Evolutionary conservation across 805 yeast species (phyloP).

Genomic region (Lipomyces orientalis): DNA sequence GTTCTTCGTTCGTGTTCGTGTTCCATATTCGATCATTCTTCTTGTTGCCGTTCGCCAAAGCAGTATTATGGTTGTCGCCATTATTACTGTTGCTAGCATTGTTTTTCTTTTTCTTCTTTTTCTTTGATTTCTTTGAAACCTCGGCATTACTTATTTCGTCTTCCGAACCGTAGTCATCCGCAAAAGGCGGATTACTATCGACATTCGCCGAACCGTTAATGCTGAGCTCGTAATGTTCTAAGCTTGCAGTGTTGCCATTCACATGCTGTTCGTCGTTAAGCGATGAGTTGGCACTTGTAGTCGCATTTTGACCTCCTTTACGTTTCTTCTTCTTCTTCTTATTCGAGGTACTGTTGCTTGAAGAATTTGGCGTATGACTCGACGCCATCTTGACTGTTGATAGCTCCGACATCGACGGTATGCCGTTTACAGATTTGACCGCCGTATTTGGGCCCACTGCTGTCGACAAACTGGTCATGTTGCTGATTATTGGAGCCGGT

Average conservation of each 20-base stretch:
- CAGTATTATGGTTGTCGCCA: neutral
- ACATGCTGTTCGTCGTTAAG: conserved; percentile 4
- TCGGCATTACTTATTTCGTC: conserved; percentile 14
- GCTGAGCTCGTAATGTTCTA: conserved; percentile 11
- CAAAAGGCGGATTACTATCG: conserved; percentile 6
- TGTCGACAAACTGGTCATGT: conserved; percentile 19
- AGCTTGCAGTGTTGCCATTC: neutral
- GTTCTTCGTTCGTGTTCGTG: conserved; percentile 56
- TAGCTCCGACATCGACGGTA: conserved; percentile 1
- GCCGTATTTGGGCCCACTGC: conserved; percentile 5
- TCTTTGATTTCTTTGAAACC: conserved; percentile 21
- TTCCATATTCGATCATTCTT: conserved; percentile 52
- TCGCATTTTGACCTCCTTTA: conserved; percentile 27
- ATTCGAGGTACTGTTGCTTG: conserved; percentile 9
- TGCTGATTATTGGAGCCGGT: neutral
- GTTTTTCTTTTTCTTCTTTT: conserved; percentile 33
- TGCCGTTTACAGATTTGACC: conserved; percentile 3
- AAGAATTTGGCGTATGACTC: neutral
- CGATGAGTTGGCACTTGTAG: conserved; percentile 12
- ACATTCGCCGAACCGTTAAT: neutral
- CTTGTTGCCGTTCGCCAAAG: conserved; percentile 11
- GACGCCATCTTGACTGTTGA: neutral
- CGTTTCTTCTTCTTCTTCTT: conserved; percentile 39
- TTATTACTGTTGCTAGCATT: neutral
- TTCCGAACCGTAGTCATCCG: conserved; percentile 18